phyloP scores from a whole-genome alignment of 2,329 filamentous ascomycete species.

The Ceratocystis lukuohia region DNA sequence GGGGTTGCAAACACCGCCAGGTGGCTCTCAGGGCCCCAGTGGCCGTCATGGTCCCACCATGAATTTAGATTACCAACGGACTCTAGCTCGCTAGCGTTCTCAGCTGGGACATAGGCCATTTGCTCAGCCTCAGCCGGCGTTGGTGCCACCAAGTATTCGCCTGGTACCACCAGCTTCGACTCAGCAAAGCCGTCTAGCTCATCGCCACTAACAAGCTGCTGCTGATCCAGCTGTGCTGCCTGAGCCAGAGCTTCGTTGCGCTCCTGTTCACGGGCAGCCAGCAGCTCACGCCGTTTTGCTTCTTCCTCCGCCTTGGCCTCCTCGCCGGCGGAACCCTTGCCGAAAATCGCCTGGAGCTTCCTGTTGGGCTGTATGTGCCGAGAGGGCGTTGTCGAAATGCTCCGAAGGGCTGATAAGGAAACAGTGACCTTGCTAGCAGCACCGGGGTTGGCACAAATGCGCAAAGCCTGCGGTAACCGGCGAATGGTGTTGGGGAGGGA shows the following conservation, averaged over 20 bases:
- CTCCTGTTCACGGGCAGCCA: slow-evolving; percentile 29
- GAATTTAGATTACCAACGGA: slow-evolving; percentile 34
- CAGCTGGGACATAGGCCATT: slow-evolving; percentile 36
- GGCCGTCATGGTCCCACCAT: slow-evolving; percentile 43
- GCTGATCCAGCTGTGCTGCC: slow-evolving; percentile 21
- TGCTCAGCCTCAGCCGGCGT: slow-evolving; percentile 23
- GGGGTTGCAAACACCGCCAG: slow-evolving; percentile 32
- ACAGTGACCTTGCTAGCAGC: slow-evolving; percentile 15
- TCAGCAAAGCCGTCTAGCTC: slow-evolving; percentile 19
- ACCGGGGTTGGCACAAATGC: slow-evolving; percentile 26
- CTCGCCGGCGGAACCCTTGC: slow-evolving; percentile 16
- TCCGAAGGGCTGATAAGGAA: background rate
- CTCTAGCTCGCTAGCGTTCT: slow-evolving; percentile 33
- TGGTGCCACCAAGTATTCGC: slow-evolving; percentile 19
- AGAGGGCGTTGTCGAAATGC: background rate
- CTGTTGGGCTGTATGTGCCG: slow-evolving; percentile 6
- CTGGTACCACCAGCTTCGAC: slow-evolving; percentile 20
- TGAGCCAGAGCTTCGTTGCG: slow-evolving; percentile 24
- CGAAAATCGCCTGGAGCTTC: slow-evolving; percentile 22
- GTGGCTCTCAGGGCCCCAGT: slow-evolving; percentile 37
- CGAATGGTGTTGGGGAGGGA: slow-evolving; percentile 25
- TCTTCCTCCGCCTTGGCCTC: slow-evolving; percentile 16
- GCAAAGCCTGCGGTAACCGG: slow-evolving; percentile 31
- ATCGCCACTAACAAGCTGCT: slow-evolving; percentile 18
- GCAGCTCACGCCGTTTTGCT: slow-evolving; percentile 24